A percentile compares a stretch with the other conserved stretches of the same genome.
Evolutionary conservation across 768 basidiomycete genomes (phyloP).

Genomic region (Lyophyllum decastes): DNA sequence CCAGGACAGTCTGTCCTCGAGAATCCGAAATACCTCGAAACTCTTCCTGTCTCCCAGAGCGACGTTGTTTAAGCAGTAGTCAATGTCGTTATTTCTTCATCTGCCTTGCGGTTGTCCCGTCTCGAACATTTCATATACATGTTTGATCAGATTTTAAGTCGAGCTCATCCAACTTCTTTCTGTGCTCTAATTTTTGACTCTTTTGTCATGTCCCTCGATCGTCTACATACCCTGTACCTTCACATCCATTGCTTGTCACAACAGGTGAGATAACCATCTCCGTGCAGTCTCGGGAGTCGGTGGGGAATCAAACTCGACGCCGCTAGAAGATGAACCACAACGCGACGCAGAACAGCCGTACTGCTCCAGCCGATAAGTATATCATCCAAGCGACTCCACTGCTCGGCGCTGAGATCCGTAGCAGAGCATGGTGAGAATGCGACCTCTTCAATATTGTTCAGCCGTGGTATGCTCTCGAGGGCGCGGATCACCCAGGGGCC

Average conservation of each 20-base stretch:
- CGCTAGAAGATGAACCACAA: background rate
- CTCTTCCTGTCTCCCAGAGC: no score
- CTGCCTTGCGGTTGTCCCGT: no score
- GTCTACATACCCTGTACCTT: no score
- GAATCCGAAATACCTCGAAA: no score
- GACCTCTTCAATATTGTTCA: background rate
- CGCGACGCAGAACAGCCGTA: background rate
- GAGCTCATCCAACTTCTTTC: no score
- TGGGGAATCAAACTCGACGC: background rate
- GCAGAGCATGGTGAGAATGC: background rate
- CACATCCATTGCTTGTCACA: background rate
- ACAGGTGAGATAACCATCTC: background rate
- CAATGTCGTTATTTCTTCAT: no score
- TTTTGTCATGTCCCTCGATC: no score
- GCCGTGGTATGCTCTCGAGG: background rate
- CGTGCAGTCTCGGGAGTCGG: background rate
- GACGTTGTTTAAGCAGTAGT: no score
- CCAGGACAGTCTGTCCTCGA: no score
- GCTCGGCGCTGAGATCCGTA: background rate
- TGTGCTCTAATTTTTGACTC: no score
- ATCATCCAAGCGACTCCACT: background rate
- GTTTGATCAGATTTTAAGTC: no score
- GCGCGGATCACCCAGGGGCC: background rate
- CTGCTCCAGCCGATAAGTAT: background rate
- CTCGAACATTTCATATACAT: no score